Conservation (phyloP, 2,329 filamentous ascomycete species). For the Nemania sp. region DNA sequence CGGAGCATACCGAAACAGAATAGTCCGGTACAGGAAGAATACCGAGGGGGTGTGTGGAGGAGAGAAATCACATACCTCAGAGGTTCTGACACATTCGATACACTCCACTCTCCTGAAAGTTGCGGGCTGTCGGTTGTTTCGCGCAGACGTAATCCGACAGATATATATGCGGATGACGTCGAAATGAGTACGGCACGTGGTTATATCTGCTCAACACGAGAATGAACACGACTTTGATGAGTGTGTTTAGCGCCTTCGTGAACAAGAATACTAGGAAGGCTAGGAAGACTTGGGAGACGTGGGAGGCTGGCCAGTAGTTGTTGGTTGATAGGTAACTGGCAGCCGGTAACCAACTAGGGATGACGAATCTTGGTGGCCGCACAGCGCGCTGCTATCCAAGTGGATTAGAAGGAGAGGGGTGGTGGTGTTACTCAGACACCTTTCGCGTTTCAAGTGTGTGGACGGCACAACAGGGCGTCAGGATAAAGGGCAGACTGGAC, state of each 20-base stretch:
- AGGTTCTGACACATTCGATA: conserved; percentile 55
- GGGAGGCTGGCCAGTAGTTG: too few relatives aligned
- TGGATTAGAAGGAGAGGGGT: conserved; percentile 38
- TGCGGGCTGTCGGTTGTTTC: conserved; percentile 33
- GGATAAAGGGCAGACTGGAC: conserved; percentile 43
- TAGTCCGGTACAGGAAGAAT: conserved; percentile 38
- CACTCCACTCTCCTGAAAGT: conserved; percentile 47
- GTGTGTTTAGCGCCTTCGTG: conserved; percentile 4
- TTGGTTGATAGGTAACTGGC: too few relatives aligned
- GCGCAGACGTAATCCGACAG: conserved; percentile 18
- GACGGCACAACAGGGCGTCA: conserved; percentile 44
- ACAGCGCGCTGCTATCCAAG: conserved; percentile 45
- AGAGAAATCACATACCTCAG: conserved; percentile 57
- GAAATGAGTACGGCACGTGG: background rate
- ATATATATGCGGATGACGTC: conserved; percentile 12
- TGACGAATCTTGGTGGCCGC: conserved; percentile 41
- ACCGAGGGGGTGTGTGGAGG: conserved; percentile 50
- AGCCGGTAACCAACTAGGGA: conserved; percentile 29
- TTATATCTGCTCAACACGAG: background rate
- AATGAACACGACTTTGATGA: background rate
- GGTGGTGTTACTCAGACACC: conserved; percentile 46
- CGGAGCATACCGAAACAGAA: conserved; percentile 42
- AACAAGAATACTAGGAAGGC: background rate
- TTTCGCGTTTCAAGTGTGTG: conserved; percentile 56
- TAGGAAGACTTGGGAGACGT: background rate